Percentiles rank a stretch among this genome's conserved stretches.
Evolutionary conservation across 345 rosid genomes (phyloP).

Genomic region (Bruguiera parviflora): DNA sequence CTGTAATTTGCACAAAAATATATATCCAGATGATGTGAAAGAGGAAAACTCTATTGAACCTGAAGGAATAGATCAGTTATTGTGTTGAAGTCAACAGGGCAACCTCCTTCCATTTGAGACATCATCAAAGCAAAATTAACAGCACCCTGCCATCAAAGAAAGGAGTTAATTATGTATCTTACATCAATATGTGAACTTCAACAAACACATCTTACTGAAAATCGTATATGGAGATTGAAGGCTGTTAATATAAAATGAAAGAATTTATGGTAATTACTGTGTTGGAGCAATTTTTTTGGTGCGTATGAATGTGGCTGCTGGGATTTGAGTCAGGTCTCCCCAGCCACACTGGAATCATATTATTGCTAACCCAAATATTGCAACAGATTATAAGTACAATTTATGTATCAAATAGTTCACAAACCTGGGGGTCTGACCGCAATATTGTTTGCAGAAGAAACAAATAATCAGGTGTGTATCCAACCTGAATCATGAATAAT

Average conservation of each 20-base stretch:
- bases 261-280: neutral
- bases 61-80: constrained; percentile 99
- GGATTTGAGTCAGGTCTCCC: too few species aligned
- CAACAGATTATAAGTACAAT: too few species aligned
- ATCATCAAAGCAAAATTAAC: constrained; percentile 98
- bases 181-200: neutral
- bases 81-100: constrained; percentile 93
- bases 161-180: neutral
- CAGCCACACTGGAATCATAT: too few species aligned
- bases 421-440: constrained; percentile 96
- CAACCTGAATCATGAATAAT: constrained; percentile 50
- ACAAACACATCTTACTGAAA: neutral
- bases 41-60: constrained; percentile 39
- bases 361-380: too few species aligned
- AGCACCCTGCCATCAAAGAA: constrained; percentile 68
- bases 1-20: neutral
- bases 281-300: neutral
- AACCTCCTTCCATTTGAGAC: constrained; percentile 99
- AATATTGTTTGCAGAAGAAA: constrained; percentile 99
- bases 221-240: neutral
- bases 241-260: neutral
- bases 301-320: too few species aligned
- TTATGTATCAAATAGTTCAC: constrained; percentile 2
- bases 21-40: neutral
- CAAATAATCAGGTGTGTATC: constrained; percentile 94